A percentile compares a stretch with the other conserved stretches of the same genome.
phyloP scores from a whole-genome alignment of 257 asterid species.

The Capsicum baccatum region DNA sequence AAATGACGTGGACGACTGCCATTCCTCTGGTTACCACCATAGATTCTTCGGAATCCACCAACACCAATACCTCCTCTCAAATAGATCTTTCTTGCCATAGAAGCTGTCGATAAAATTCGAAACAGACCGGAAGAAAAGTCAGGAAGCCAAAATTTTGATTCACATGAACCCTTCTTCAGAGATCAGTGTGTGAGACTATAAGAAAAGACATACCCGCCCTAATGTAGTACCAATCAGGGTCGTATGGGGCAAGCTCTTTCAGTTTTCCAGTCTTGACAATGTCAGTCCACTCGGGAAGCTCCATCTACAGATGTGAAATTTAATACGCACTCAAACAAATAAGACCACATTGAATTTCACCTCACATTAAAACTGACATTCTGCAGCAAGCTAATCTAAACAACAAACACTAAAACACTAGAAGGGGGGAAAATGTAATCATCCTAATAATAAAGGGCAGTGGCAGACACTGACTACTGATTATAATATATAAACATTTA shows the following conservation, averaged over 20 bases:
- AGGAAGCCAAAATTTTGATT: neutral
- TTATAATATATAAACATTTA: neutral
- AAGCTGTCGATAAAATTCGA: constrained; percentile 55
- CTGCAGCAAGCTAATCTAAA: neutral
- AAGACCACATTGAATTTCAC: neutral
- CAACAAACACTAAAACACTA: neutral
- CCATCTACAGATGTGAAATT: constrained; percentile 52
- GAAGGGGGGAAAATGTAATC: neutral
- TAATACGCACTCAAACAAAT: neutral
- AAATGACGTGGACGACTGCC: constrained; percentile 92
- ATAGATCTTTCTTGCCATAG: constrained; percentile 94
- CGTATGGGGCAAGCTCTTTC: constrained; percentile 93
- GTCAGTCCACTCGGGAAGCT: constrained; percentile 96
- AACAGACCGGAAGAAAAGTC: neutral
- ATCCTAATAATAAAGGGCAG: neutral
- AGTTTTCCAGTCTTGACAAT: constrained; percentile 84
- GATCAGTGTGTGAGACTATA: too few species aligned
- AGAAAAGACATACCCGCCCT: constrained; percentile 68
- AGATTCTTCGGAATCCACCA: constrained; percentile 82
- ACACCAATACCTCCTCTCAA: constrained; percentile 92
- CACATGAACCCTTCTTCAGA: neutral
- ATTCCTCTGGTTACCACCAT: constrained; percentile 98
- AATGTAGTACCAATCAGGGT: constrained; percentile 94
- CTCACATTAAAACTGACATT: neutral
- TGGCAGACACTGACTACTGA: neutral